These are phyloP conservation scores for Rhodotorula toruloides DNA, from an alignment of 768 basidiomycete genomes.

Conservation along the genomic window DNA sequence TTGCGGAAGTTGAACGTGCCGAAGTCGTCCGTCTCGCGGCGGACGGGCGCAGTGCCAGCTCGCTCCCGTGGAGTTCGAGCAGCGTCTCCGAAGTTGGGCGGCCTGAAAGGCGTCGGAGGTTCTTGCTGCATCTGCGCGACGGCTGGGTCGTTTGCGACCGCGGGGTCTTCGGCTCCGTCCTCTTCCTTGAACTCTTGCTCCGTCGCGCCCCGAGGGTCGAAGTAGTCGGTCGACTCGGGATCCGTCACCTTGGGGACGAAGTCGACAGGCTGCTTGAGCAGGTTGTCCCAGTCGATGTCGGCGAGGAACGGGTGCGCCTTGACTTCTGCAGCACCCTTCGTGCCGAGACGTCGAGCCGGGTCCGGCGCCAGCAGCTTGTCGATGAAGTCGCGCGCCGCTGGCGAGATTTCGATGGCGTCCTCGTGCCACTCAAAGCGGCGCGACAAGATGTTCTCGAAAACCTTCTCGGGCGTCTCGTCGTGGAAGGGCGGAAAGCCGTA, in stretches of 20 bases:
- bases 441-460: slow-evolving; percentile 96
- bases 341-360: slow-evolving; percentile 72
- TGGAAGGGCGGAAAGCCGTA: slow-evolving; percentile 98
- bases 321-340: slow-evolving; percentile 82
- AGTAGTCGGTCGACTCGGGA: slow-evolving; percentile 99
- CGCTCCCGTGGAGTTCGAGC: slow-evolving; percentile 42
- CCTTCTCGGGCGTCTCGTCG: slow-evolving; percentile 91
- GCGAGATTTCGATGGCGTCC: slow-evolving; percentile 57
- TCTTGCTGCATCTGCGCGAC: slow-evolving; percentile 41
- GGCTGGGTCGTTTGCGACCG: slow-evolving; percentile 6
- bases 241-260: slow-evolving; percentile 94
- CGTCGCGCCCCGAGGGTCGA: slow-evolving; percentile 89
- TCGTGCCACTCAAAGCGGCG: slow-evolving; percentile 94
- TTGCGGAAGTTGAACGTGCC: slow-evolving; percentile 99
- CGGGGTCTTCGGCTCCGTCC: slow-evolving; percentile 45
- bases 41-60: slow-evolving; percentile 12
- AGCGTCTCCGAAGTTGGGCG: slow-evolving; percentile 47
- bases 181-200: slow-evolving; percentile 88
- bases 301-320: slow-evolving; percentile 85
- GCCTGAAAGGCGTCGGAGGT: slow-evolving; percentile 39
- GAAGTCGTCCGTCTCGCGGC: slow-evolving; percentile 62
- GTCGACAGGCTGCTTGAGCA: slow-evolving; percentile 52
- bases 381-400: slow-evolving; percentile 86
- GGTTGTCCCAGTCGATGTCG: slow-evolving; percentile 87
- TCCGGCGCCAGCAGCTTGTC: slow-evolving; percentile 74